phyloP scores from a whole-genome alignment of 169 alveolate species.

The Prorocentrum cordatum region DNA sequence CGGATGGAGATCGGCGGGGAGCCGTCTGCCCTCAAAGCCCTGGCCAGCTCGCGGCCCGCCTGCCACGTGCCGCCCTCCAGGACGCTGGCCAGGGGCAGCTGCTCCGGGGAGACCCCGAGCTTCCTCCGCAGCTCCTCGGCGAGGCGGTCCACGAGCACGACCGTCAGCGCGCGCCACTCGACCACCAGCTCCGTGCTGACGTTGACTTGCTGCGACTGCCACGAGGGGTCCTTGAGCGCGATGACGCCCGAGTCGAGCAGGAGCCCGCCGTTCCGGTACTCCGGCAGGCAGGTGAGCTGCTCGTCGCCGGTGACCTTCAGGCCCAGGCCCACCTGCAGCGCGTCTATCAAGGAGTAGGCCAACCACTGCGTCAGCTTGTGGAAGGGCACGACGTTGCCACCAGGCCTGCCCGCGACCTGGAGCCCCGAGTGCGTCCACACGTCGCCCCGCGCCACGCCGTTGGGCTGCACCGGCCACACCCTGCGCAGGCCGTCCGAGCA shows the following conservation, averaged over 20 bases:
- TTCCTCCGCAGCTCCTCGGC: neutral
- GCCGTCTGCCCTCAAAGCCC: neutral
- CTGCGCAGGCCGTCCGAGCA: neutral
- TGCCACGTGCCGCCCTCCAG: neutral
- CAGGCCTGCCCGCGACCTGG: neutral
- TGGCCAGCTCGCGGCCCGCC: neutral
- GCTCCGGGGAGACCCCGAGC: neutral
- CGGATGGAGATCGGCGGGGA: neutral
- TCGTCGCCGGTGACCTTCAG: neutral
- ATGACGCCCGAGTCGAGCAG: neutral
- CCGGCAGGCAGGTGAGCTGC: neutral
- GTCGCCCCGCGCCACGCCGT: neutral
- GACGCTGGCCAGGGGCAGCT: neutral
- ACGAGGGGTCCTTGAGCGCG: neutral
- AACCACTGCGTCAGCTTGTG: slow-evolving; percentile 16
- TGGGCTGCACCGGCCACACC: neutral
- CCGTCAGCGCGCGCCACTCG: slow-evolving; percentile 3
- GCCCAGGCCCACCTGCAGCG: neutral
- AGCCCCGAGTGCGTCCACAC: neutral
- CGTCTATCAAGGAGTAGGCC: neutral
- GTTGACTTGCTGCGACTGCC: neutral
- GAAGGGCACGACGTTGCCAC: neutral
- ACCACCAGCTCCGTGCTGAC: neutral
- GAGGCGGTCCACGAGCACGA: neutral
- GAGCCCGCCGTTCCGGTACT: slow-evolving; percentile 6